These are phyloP conservation scores for Colletotrichum endophyticum DNA, from an alignment of 2,329 filamentous ascomycete species.

Conservation along the genomic window DNA sequence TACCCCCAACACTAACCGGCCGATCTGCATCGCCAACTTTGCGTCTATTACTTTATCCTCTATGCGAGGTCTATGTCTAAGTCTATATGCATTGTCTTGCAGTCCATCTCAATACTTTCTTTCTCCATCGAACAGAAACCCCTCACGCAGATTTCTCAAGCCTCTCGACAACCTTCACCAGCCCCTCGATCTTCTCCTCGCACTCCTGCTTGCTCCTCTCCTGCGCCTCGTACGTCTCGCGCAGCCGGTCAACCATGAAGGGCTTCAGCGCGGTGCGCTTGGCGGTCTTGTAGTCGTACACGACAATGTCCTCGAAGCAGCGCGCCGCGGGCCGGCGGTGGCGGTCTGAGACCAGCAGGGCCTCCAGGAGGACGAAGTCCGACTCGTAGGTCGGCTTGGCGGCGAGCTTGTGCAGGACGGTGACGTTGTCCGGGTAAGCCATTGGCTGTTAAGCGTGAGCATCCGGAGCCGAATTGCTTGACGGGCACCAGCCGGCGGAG, in stretches of 20 bases:
- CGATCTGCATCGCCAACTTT: neutral
- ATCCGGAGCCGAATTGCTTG: neutral
- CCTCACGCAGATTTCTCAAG: constrained; percentile 4
- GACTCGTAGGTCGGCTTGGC: constrained; percentile 47
- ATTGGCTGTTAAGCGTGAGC: constrained; percentile 65
- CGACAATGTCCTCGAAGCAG: constrained; percentile 77
- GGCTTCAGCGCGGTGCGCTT: constrained; percentile 41
- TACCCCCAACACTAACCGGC: neutral
- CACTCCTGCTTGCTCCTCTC: constrained; percentile 23
- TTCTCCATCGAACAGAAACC: neutral
- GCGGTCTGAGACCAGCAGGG: constrained; percentile 75
- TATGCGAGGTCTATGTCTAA: constrained; percentile 8
- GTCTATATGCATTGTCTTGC: neutral
- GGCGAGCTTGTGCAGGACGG: constrained; percentile 80
- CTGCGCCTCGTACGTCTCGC: constrained; percentile 39
- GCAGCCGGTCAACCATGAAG: constrained; percentile 45
- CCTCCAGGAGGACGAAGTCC: constrained; percentile 62
- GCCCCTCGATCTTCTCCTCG: constrained; percentile 21
- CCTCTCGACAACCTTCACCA: constrained; percentile 12
- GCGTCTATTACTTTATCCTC: neutral
- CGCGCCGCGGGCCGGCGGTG: constrained; percentile 76
- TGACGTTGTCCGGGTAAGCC: constrained; percentile 81
- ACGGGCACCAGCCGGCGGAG: neutral
- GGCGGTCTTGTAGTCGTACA: constrained; percentile 66
- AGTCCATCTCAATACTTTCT: neutral